Evolutionary conservation across 164 flowering plant genomes (phyloP).

Genomic region (Vitis rotundifolia): DNA sequence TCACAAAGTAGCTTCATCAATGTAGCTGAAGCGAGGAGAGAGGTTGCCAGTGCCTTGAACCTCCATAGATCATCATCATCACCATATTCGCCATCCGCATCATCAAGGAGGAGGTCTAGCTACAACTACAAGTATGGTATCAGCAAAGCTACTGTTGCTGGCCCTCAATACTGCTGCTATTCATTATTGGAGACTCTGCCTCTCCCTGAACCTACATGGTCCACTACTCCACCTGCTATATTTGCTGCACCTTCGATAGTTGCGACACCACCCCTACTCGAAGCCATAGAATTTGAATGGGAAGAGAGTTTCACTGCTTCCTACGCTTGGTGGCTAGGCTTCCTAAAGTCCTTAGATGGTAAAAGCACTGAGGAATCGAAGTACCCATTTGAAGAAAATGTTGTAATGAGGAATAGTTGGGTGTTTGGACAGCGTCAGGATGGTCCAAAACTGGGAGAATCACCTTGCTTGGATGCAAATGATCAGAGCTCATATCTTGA

Average conservation of each 20-base stretch:
- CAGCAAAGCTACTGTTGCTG: neutral
- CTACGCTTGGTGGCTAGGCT: conserved; percentile 29
- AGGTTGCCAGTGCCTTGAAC: conserved; percentile 16
- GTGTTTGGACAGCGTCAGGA: neutral
- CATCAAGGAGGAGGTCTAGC: no score
- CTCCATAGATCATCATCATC: conserved; percentile 14
- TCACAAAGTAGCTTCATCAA: conserved; percentile 1
- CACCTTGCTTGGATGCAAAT: neutral
- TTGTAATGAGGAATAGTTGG: neutral
- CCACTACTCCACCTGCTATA: conserved; percentile 26
- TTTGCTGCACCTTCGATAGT: neutral
- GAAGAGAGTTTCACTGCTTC: conserved; percentile 9
- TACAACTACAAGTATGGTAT: no score
- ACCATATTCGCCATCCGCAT: neutral
- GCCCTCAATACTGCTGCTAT: neutral
- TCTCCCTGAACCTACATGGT: conserved; percentile 27
- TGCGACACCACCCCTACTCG: conserved; percentile 6
- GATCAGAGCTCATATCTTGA: conserved; percentile 6
- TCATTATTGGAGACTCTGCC: conserved; percentile 25
- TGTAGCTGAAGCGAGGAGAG: conserved; percentile 14
- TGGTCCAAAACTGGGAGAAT: neutral
- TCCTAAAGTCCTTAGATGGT: conserved; percentile 12
- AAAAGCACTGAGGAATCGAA: neutral
- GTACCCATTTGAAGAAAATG: neutral
- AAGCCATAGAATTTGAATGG: conserved; percentile 10